A percentile compares a stretch with the other conserved stretches of the same genome.
These are phyloP conservation scores for Cercophora newfieldiana DNA, from an alignment of 495 filamentous ascomycete genomes.

Conservation along the genomic window DNA sequence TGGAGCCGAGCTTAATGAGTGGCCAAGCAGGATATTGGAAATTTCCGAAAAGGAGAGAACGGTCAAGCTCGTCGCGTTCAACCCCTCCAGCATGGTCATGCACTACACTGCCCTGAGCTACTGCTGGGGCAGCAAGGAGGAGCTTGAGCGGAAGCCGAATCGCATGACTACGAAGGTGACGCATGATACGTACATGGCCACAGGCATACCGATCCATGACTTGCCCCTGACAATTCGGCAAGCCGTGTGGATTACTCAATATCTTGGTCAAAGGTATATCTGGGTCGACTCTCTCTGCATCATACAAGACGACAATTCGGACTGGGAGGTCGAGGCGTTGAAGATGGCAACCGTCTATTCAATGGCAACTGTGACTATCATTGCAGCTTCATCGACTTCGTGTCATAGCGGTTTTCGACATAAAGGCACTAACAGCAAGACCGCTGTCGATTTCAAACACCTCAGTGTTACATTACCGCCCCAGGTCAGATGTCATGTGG, in stretches of 20 bases:
- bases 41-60: too few species aligned
- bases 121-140: too few species aligned
- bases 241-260: background rate
- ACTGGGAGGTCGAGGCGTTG: conserved; percentile 4
- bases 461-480: background rate
- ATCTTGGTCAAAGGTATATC: conserved; percentile 4
- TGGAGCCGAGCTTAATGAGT: too few species aligned
- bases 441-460: background rate
- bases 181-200: too few species aligned
- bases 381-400: conserved; percentile 3
- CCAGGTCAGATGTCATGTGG: background rate
- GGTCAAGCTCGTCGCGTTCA: too few species aligned
- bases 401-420: conserved; percentile 1
- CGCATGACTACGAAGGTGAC: too few species aligned
- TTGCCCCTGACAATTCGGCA: too few species aligned
- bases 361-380: conserved; percentile 8
- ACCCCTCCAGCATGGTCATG: too few species aligned
- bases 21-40: too few species aligned
- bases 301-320: conserved; percentile 2
- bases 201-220: too few species aligned
- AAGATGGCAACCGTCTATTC: conserved; percentile 10
- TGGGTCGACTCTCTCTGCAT: conserved; percentile 13
- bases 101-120: too few species aligned
- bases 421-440: background rate
- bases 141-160: too few species aligned